Base-by-base conservation (phyloP, 129 eudicot genomes). In the Centella asiatica region DNA sequence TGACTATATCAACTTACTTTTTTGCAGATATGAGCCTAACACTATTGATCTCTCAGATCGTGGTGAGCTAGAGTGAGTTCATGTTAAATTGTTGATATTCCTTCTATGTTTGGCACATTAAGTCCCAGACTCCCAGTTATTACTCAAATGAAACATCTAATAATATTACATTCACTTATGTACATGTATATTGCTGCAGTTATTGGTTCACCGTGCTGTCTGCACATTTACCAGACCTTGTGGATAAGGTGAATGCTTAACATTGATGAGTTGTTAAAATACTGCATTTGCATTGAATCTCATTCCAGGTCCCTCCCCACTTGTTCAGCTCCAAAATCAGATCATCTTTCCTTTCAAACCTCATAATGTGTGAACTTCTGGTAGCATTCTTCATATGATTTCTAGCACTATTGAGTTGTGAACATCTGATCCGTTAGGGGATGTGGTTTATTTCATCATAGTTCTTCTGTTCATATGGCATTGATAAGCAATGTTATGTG, bases 131-230 rank as follows among this genome's bases (percentile, higher is more conserved):
- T 18, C 51, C 17, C 19, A 50, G 29, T 32, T 34, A 49, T 34
- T 36, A 23, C 24, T 0, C 8, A 51, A 6, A 28, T 36, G 70
- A 20, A 54, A n/a, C 36, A 33, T 8, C 17, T 25, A 11, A 51
- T 37, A 42, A 52, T 15, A 23, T 46, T 54, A 34, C 55, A 15
- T 31, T 23, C 20, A 32, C 70, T 66, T 31, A 66, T 57, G 29
- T 34, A 45, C 45, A 19, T 76, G 20, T 51, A 28, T 49, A 49
- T 62, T 62, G 5, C 33, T 74, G 72, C 76, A 93, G 99, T 85
- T 93, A 93, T 68, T 93, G 99, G 99, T 82, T 84, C 77, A 87
- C 84, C 19, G 92, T 93, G 64, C 75, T 93, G 67, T 87, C 96
- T 13, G 95, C 79, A 45, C 96, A 87, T 76, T 62, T 87, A 74